phyloP scores from a whole-genome alignment of 352 stramenopile species.

The Pythium guiyangense region DNA sequence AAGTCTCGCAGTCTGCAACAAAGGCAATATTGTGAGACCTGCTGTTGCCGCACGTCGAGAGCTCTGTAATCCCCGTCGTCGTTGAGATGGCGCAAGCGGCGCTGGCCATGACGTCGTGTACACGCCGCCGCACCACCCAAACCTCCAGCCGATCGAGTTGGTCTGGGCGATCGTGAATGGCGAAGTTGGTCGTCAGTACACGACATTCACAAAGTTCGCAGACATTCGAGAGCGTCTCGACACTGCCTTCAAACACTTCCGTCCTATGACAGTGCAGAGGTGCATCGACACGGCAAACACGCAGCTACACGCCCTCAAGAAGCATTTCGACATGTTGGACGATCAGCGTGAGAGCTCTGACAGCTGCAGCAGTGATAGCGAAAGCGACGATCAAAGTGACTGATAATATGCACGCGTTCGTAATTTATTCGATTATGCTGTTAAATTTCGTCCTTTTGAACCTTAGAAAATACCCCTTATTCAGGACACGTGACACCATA shows the following conservation, averaged over 20 bases:
- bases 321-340: too few species aligned
- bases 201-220: constrained; percentile 5
- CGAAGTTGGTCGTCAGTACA: constrained; percentile 14
- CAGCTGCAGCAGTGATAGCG: too few species aligned
- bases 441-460: too few species aligned
- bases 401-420: too few species aligned
- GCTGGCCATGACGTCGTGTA: constrained; percentile 11
- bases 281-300: not conserved
- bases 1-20: too few species aligned
- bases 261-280: not conserved
- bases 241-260: not conserved
- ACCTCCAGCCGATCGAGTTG: constrained; percentile 20
- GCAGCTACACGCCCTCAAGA: too few species aligned
- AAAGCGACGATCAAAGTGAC: too few species aligned
- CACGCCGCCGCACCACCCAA: constrained; percentile 19
- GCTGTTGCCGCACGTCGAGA: constrained; percentile 1
- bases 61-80: constrained; percentile 5
- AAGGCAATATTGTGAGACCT: not conserved
- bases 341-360: too few species aligned
- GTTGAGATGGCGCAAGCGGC: constrained; percentile 7
- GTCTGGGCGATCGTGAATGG: constrained; percentile 21
- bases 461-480: too few species aligned
- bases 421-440: too few species aligned
- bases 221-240: constrained; percentile 5
- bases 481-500: too few species aligned